Percentiles rank a stretch among this genome's conserved stretches.
These are phyloP conservation scores for Ceratobasidium sp. DNA, from an alignment of 1,284 basidiomycete species.

Conservation along the genomic window DNA sequence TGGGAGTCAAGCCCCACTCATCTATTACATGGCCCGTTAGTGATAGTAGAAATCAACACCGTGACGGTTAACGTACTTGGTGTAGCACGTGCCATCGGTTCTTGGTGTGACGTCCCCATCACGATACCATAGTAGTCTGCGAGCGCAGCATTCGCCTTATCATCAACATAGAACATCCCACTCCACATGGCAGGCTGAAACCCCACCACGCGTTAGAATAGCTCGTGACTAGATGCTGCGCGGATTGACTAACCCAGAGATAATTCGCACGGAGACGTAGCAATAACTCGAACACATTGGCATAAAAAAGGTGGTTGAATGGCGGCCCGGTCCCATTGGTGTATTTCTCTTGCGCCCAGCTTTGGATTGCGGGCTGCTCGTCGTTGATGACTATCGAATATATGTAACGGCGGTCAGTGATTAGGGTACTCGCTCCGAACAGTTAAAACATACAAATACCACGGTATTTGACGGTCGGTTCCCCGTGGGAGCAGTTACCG, in stretches of 20 bases:
- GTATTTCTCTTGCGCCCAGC: constrained; percentile 71
- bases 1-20: constrained; percentile 70
- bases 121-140: constrained; percentile 78
- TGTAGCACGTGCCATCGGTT: constrained; percentile 49
- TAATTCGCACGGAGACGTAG: constrained; percentile 78
- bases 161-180: constrained; percentile 77
- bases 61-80: constrained; percentile 45
- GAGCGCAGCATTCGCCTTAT: constrained; percentile 71
- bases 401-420: neutral
- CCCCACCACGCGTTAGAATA: neutral
- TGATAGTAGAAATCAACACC: neutral
- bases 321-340: constrained; percentile 74
- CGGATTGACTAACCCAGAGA: constrained; percentile 62
- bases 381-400: constrained; percentile 63
- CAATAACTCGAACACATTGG: constrained; percentile 69
- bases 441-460: constrained; percentile 61
- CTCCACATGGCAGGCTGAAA: constrained; percentile 50
- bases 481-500: constrained; percentile 71
- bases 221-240: neutral
- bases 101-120: constrained; percentile 75
- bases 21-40: constrained; percentile 52
- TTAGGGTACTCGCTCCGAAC: neutral
- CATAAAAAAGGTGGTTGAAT: constrained; percentile 76
- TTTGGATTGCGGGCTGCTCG: constrained; percentile 71
- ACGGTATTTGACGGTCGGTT: constrained; percentile 78